Base-by-base conservation (phyloP, 2,329 filamentous ascomycete species). In the Fusarium hainanense region DNA sequence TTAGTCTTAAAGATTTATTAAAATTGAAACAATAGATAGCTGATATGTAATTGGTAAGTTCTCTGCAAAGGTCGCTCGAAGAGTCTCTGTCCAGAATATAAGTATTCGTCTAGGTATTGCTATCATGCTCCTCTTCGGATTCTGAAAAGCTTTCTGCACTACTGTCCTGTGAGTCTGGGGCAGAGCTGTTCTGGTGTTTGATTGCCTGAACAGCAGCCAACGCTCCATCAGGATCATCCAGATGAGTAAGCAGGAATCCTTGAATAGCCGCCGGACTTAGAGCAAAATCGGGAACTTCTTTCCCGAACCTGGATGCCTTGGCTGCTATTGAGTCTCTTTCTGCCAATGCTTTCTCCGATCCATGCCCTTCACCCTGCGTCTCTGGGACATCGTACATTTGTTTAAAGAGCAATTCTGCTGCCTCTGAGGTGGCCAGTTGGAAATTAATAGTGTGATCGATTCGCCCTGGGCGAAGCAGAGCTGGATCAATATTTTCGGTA, bases 201-300 rank as follows among this genome's bases (percentile, higher is more conserved):
- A 37, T 37, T n/a, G 10, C 18, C 18, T n/a, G 34, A 4, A 40
- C 51, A 8, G 46, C 34, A 32, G 43, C 54, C 13, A 70, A 30
- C 48, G 68, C 68, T 21, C 47, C 58, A 25, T 48, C 10, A 1
- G 63, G 67, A 6, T 68, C 54, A 44, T 68, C 58, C 13, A 64
- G 67, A 16, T 70, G 41, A 20, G 42, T 60, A 1, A 72, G 69
- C 1, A 72, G 40, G 50, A 55, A 72, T 5, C 70, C 69, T 41
- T 72, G 70, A 6, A 72, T 57, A 4, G 60, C 69, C 7, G 70
- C 70, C 20, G 70, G 69, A 6, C 63, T 70, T 12, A 72, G 70
- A 6, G 48, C 30, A 43, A 54, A 23, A 18, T 54, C 51, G 4
- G 70, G 70, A 14, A 72, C 43, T 28, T 55, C 48, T 9, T 32